Conservation (phyloP, 495 filamentous ascomycete species). For the Physcia stellaris region DNA sequence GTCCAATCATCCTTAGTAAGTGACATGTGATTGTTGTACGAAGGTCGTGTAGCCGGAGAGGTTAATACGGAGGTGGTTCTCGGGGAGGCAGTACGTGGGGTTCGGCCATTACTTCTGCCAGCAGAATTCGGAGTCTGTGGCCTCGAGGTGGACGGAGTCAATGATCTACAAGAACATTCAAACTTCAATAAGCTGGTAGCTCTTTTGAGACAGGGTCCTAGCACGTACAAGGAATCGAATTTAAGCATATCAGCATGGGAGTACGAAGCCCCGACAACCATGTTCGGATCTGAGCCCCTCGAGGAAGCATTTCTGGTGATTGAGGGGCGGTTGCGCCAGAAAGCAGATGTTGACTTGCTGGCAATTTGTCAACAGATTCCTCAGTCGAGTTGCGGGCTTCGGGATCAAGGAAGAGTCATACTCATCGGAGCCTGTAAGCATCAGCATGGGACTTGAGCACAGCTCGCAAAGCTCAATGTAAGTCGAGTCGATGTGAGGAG, state of each 20-base stretch:
- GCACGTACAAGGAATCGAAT: constrained; percentile 54
- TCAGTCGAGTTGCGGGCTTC: constrained; percentile 43
- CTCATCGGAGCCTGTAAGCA: constrained; percentile 1
- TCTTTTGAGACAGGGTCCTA: background rate
- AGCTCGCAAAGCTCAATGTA: constrained; percentile 2
- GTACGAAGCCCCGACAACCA: constrained; percentile 91
- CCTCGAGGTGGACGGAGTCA: constrained; percentile 36
- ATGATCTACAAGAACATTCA: constrained; percentile 28
- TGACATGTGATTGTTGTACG: constrained; percentile 62
- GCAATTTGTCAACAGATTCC: constrained; percentile 24
- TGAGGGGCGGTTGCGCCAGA: constrained; percentile 60
- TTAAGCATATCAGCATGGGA: constrained; percentile 92
- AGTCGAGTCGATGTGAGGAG: background rate
- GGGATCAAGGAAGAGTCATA: constrained; percentile 8
- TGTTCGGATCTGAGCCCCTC: constrained; percentile 49
- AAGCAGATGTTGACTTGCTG: constrained; percentile 68
- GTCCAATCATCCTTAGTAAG: constrained; percentile 67
- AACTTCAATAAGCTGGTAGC: constrained; percentile 6
- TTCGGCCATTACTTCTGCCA: constrained; percentile 24
- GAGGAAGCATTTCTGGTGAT: constrained; percentile 26
- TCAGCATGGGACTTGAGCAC: background rate
- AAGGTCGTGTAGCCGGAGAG: constrained; percentile 48
- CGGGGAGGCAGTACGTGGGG: constrained; percentile 36
- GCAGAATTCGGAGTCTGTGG: constrained; percentile 48
- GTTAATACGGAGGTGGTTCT: constrained; percentile 36